phyloP scores from a whole-genome alignment of 352 stramenopile genomes.

The Globisporangium cederbergense region DNA sequence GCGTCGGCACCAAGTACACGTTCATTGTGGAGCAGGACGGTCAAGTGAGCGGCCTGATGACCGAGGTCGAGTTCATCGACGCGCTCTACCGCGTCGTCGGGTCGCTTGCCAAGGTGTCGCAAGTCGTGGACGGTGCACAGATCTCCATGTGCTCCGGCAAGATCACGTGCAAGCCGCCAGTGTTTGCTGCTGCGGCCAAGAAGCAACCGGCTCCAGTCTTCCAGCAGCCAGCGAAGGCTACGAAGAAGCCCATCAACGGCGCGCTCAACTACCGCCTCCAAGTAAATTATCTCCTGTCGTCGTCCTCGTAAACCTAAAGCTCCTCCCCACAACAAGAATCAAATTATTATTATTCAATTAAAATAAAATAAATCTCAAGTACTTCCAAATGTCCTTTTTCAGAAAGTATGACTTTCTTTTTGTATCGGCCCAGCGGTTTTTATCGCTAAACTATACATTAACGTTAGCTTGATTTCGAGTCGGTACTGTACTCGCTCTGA shows the following conservation, averaged over 20 bases:
- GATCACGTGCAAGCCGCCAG: conserved; percentile 10
- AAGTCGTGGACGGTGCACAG: conserved; percentile 14
- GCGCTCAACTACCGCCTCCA: conserved; percentile 15
- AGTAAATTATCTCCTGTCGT: conserved; percentile 14
- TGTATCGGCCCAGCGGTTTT: too few relatives aligned
- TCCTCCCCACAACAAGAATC: not conserved
- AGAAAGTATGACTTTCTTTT: too few relatives aligned
- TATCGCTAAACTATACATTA: too few relatives aligned
- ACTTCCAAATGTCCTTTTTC: too few relatives aligned
- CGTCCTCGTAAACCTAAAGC: conserved; percentile 3
- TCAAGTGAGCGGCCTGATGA: conserved; percentile 13
- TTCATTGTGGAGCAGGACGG: conserved; percentile 15
- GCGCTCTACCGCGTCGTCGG: conserved; percentile 15
- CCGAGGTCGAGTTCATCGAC: conserved; percentile 11
- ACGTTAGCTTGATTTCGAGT: too few relatives aligned
- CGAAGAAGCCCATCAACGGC: conserved; percentile 8
- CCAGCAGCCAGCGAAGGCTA: conserved; percentile 2
- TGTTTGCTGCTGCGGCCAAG: not conserved
- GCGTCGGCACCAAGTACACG: conserved; percentile 16
- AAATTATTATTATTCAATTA: conserved; percentile 1
- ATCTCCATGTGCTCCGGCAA: conserved; percentile 14
- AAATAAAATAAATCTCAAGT: not conserved
- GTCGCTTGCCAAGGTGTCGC: conserved; percentile 10
- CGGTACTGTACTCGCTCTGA: too few relatives aligned
- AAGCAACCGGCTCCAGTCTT: not conserved